These are phyloP conservation scores for Adansonia gregorii DNA, from an alignment of 441 rosid species.

Conservation along the genomic window DNA sequence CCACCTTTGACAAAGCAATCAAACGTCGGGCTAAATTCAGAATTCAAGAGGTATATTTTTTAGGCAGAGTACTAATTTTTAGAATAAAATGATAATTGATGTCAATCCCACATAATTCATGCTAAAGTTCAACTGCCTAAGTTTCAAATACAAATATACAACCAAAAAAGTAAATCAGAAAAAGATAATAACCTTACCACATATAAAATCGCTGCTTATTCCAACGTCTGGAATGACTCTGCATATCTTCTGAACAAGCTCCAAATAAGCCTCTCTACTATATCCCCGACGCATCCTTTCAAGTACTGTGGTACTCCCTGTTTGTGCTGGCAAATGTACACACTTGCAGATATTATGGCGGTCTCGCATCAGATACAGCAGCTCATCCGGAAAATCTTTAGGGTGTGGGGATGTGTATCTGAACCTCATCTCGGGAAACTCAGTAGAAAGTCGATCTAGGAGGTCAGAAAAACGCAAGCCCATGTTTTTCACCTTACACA, in stretches of 20 bases:
- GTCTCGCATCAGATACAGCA: slow-evolving; percentile 76
- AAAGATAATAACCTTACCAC: slow-evolving; percentile 53
- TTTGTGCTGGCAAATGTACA: slow-evolving; percentile 93
- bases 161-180: slow-evolving; percentile 14
- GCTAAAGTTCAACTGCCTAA: background rate
- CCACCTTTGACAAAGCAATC: background rate
- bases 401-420: slow-evolving; percentile 97
- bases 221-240: slow-evolving; percentile 76
- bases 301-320: slow-evolving; percentile 75
- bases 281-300: slow-evolving; percentile 90
- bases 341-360: slow-evolving; percentile 77
- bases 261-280: slow-evolving; percentile 90
- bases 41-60: no score
- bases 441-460: slow-evolving; percentile 71
- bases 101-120: background rate
- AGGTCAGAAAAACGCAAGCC: slow-evolving; percentile 92
- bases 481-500: slow-evolving; percentile 71
- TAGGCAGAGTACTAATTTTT: no score
- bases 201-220: slow-evolving; percentile 86
- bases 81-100: background rate
- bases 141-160: slow-evolving; percentile 10
- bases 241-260: slow-evolving; percentile 77
- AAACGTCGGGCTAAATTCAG: background rate
- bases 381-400: slow-evolving; percentile 87
- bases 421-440: slow-evolving; percentile 92